Evolutionary conservation across 352 stramenopile genomes (phyloP).

Genomic region (Hyphochytrium catenoides): DNA sequence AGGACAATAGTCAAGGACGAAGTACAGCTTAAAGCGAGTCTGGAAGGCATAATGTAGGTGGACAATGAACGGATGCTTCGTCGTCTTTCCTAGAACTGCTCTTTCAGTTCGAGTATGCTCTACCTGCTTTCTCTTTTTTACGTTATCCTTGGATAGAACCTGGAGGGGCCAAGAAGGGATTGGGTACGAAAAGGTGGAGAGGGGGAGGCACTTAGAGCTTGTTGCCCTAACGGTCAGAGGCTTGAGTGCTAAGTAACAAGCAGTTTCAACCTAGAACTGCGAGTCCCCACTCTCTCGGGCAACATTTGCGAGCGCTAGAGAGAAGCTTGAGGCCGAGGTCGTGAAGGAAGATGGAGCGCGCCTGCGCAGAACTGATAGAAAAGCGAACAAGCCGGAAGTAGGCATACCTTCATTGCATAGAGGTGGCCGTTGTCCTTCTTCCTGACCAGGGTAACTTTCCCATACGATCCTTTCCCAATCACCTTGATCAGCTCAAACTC

Average conservation of each 20-base stretch:
- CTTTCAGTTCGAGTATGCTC: slow-evolving; percentile 59
- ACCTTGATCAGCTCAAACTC: slow-evolving; percentile 78
- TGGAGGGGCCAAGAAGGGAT: slow-evolving; percentile 5
- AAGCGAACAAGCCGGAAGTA: no score
- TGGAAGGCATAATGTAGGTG: slow-evolving; percentile 72
- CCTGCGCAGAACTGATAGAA: no score
- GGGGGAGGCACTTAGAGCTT: not conserved
- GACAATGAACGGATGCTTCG: slow-evolving; percentile 75
- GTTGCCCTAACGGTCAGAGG: slow-evolving; percentile 10
- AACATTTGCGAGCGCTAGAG: no score
- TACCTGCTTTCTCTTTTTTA: slow-evolving; percentile 60
- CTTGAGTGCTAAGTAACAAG: no score
- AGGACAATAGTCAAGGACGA: slow-evolving; percentile 70
- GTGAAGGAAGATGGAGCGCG: no score
- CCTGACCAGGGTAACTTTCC: slow-evolving; percentile 65
- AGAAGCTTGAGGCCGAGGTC: no score
- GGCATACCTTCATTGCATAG: slow-evolving; percentile 63
- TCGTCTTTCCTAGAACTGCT: slow-evolving; percentile 47
- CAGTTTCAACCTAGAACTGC: no score
- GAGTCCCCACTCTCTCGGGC: no score
- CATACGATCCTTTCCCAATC: slow-evolving; percentile 71
- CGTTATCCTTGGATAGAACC: slow-evolving; percentile 62
- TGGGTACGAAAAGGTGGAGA: not conserved
- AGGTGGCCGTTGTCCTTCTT: slow-evolving; percentile 44
- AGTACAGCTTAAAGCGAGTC: slow-evolving; percentile 68